Percentiles rank a stretch among this genome's conserved stretches.
Evolutionary conservation across 805 yeast genomes (phyloP).

Genomic region (Torulaspora indica): DNA sequence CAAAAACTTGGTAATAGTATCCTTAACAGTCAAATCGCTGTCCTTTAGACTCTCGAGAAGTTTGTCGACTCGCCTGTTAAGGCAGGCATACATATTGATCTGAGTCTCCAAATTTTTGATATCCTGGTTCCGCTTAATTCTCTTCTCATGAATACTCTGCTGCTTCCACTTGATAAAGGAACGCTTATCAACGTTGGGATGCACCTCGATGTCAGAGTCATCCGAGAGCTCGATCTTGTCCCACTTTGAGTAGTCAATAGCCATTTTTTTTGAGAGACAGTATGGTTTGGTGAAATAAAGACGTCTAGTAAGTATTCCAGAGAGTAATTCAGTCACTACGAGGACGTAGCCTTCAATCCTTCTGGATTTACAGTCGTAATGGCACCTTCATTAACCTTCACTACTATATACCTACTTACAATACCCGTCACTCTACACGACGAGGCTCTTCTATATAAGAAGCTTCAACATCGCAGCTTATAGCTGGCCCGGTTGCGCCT

Average conservation of each 20-base stretch:
- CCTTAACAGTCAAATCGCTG: constrained; percentile 35
- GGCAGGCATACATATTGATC: constrained; percentile 69
- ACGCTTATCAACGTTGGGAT: constrained; percentile 92
- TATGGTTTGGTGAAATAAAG: too few species aligned
- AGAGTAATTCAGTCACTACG: background rate
- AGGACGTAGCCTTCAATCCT: background rate
- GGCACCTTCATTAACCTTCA: constrained; percentile 1
- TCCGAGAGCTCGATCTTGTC: constrained; percentile 93
- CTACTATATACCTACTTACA: background rate
- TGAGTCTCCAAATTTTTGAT: constrained; percentile 73
- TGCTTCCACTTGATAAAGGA: constrained; percentile 96
- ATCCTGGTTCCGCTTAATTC: constrained; percentile 73
- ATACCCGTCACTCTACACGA: constrained; percentile 1
- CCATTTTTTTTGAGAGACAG: constrained; percentile 49
- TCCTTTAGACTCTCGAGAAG: constrained; percentile 43
- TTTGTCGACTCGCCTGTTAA: constrained; percentile 68
- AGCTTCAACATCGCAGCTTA: background rate
- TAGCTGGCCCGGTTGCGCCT: too few species aligned
- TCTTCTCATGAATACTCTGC: constrained; percentile 91
- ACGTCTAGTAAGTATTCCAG: too few species aligned
- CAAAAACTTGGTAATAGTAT: constrained; percentile 41
- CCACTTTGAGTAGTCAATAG: constrained; percentile 96
- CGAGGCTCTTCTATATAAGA: background rate
- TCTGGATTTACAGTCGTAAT: background rate
- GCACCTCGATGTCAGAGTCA: constrained; percentile 95